Evolutionary conservation across 1,139 yeast genomes (phyloP), one percentile per base, ranked within the genome.

Genomic region (Candida sanyaensis): DNA sequence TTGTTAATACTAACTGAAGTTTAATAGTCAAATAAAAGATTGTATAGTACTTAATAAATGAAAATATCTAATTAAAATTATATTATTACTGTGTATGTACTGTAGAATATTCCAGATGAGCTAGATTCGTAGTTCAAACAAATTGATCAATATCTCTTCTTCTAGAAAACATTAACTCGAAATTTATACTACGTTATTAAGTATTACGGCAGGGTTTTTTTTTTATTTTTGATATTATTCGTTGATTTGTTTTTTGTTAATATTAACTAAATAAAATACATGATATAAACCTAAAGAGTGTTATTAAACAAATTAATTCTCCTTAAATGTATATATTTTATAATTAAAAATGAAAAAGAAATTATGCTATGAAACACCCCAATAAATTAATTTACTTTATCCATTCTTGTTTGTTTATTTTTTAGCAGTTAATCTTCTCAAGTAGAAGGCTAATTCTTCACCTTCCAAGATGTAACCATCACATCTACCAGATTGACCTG

Each of bases 401-500:
- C 42, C 41, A 26, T 42, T 42, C 43, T 48, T 52, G 48, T 49
- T 50, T 47, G 60, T 71, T 86, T 91, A 92, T 87, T 93, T 93
- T 95, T 92, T 93, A 77, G 97, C 93, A 76, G 97, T 85, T 82
- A 93, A 84, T 90, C 96, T 92, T 87, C 96, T 91, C 78, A 93
- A 87, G 96, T 93, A 93, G 96, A 93, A 93, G 78, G 98, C 98
- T 79, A 93, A 90, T 84, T 93, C 99, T 78, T 95, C 99, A 81
- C 99, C 99, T 85, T 93, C 99, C 78, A 95, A 89, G 81, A 93
- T 87, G 96, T 95, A 93, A 81, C 99, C 99, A 78, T 95, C 99
- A 82, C 93, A 87, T 84, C 99, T 95, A 81, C 99, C 99, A 64
- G 96, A 88, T 86, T 93, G 99, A 80, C 99, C 99, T 77, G 99